Percentiles rank a stretch among this genome's conserved stretches.
Conservation (phyloP, 78 protist species). For the Dictyostelium brefeldianum region DNA sequence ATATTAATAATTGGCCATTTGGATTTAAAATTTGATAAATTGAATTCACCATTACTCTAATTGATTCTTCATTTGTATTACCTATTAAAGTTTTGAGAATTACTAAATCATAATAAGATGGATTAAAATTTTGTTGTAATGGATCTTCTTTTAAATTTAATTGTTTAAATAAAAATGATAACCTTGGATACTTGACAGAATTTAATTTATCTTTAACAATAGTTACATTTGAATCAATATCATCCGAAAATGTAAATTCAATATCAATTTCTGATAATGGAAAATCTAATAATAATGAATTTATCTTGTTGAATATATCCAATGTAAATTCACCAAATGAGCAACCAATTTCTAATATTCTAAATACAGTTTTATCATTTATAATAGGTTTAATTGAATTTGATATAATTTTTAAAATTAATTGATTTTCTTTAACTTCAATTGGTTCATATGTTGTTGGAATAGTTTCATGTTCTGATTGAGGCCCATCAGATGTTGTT, state of each 20-base stretch:
- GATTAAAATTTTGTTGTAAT: not conserved
- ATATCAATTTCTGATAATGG: not conserved
- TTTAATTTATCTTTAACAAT: not conserved
- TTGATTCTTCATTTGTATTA: not conserved
- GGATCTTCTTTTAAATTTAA: not conserved
- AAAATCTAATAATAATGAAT: not conserved
- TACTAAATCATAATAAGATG: not conserved
- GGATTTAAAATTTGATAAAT: too few species aligned
- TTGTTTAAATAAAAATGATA: not conserved
- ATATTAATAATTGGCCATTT: not conserved
- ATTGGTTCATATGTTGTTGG: too few species aligned
- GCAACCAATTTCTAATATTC: constrained; percentile 43
- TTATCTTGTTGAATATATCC: not conserved
- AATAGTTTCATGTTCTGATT: too few species aligned
- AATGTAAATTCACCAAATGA: constrained; percentile 12
- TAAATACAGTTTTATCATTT: not conserved
- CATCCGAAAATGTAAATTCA: constrained; percentile 37
- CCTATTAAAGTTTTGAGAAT: not conserved
- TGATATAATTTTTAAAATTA: not conserved
- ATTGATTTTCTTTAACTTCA: not conserved
- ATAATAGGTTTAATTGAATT: not conserved
- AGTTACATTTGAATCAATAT: not conserved
- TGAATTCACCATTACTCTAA: not conserved
- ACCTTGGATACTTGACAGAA: not conserved
- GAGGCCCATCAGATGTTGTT: too few species aligned